phyloP scores from a whole-genome alignment of 1,284 basidiomycete species.

The Sporisorium sorghi region DNA sequence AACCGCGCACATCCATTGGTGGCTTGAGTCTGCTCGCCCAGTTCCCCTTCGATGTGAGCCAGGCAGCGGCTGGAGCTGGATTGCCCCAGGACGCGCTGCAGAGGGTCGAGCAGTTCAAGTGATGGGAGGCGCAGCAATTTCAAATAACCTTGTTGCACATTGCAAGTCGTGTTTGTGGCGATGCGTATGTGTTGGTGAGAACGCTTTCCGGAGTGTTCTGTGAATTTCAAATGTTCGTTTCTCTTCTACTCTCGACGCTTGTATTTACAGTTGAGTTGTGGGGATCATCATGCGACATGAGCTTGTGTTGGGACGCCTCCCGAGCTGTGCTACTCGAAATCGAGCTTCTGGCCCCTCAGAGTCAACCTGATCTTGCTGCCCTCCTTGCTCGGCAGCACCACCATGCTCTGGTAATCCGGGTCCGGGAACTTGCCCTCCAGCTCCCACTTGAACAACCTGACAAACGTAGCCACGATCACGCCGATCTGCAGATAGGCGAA shows the following conservation, averaged over 20 bases:
- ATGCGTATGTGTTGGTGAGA: no score
- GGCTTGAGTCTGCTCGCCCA: conserved; percentile 32
- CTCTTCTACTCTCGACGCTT: no score
- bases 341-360: conserved; percentile 8
- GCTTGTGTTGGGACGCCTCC: no score
- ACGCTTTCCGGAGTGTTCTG: no score
- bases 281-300: no score
- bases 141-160: no score
- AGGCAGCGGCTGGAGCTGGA: not conserved
- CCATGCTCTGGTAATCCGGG: conserved; percentile 86
- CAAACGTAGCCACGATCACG: conserved; percentile 81
- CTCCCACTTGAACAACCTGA: conserved; percentile 81
- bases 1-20: conserved; percentile 16
- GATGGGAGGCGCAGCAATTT: not conserved
- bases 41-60: conserved; percentile 24
- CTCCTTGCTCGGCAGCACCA: conserved; percentile 75
- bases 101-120: conserved; percentile 23
- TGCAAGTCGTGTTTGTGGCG: no score
- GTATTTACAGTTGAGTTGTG: no score
- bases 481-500: conserved; percentile 96
- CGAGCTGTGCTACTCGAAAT: conserved; percentile 14
- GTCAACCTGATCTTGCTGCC: conserved; percentile 24
- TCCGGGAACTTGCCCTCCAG: conserved; percentile 77
- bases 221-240: no score
- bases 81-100: conserved; percentile 20